A percentile compares a stretch with the other conserved stretches of the same genome.
Evolutionary conservation across 805 yeast genomes (phyloP).

Genomic region (Hanseniaspora thailandica): DNA sequence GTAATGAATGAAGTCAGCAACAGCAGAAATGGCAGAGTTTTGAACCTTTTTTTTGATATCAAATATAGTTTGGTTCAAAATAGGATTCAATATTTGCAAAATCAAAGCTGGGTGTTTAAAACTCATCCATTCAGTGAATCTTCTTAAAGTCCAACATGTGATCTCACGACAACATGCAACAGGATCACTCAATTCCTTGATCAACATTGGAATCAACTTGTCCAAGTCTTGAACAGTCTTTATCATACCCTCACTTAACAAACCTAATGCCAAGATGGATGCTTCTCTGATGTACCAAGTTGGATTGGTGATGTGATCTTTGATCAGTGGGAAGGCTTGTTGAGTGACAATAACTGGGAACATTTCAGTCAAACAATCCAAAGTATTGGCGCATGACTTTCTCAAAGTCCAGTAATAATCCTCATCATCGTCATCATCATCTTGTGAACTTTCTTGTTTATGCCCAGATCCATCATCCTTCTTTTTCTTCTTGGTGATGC

Average conservation of each 20-base stretch:
- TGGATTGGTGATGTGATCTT: slow-evolving; percentile 52
- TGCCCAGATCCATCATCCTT: slow-evolving; percentile 28
- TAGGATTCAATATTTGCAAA: slow-evolving; percentile 64
- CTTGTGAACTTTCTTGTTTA: slow-evolving; percentile 59
- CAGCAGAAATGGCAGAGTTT: slow-evolving; percentile 81
- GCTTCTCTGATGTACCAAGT: slow-evolving; percentile 91
- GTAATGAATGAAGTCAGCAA: slow-evolving; percentile 70
- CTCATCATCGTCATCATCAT: slow-evolving; percentile 56
- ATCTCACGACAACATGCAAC: slow-evolving; percentile 85
- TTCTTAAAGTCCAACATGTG: slow-evolving; percentile 87
- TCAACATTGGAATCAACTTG: slow-evolving; percentile 68
- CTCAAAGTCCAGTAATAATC: slow-evolving; percentile 79
- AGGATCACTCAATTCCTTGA: slow-evolving; percentile 60
- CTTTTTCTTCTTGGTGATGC: slow-evolving; percentile 39
- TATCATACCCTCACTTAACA: slow-evolving; percentile 80
- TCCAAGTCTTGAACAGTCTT: slow-evolving; percentile 63
- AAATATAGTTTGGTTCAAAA: slow-evolving; percentile 53
- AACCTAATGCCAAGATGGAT: slow-evolving; percentile 87
- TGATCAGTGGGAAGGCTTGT: slow-evolving; percentile 61
- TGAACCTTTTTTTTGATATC: slow-evolving; percentile 90
- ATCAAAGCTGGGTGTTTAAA: slow-evolving; percentile 59
- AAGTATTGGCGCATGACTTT: slow-evolving; percentile 87
- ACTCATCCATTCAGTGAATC: slow-evolving; percentile 75
- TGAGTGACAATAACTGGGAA: slow-evolving; percentile 57
- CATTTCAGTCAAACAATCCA: slow-evolving; percentile 64